Percentiles rank a stretch among this genome's conserved stretches.
phyloP scores from a whole-genome alignment of 2,329 filamentous ascomycete species.

The Immersiporthe knoxdaviesiana region DNA sequence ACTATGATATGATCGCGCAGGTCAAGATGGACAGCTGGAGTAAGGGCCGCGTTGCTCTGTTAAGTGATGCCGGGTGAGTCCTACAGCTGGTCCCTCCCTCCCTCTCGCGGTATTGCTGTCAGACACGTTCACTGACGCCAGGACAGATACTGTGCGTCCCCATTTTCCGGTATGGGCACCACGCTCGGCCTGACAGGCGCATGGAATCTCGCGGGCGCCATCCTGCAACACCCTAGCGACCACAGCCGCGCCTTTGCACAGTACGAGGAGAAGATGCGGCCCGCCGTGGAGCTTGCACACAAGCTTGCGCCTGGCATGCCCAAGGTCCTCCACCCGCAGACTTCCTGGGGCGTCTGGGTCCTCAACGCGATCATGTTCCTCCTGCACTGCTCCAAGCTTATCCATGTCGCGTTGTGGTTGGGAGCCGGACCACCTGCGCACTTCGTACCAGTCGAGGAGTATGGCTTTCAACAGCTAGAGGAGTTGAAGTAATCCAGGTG shows the following conservation, averaged over 20 bases:
- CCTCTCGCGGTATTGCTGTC: background rate
- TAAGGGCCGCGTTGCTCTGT: slow-evolving; percentile 42
- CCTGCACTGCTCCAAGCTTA: background rate
- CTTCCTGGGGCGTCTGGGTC: slow-evolving; percentile 35
- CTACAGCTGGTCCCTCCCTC: background rate
- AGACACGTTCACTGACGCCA: background rate
- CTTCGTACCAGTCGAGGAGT: slow-evolving; percentile 17
- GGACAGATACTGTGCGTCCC: slow-evolving; percentile 45
- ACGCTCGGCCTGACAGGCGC: slow-evolving; percentile 49
- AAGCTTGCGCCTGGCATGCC: slow-evolving; percentile 37
- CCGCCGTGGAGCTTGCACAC: slow-evolving; percentile 44
- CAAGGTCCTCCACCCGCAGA: slow-evolving; percentile 35
- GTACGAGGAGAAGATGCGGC: slow-evolving; percentile 48
- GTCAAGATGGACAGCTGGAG: slow-evolving; percentile 45
- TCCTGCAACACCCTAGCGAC: slow-evolving; percentile 36
- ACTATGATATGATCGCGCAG: slow-evolving; percentile 46
- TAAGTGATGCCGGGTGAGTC: slow-evolving; percentile 51
- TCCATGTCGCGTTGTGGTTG: slow-evolving; percentile 6
- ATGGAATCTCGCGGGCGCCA: slow-evolving; percentile 54
- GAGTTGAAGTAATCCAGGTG: background rate
- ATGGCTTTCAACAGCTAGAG: slow-evolving; percentile 12
- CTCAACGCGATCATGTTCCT: slow-evolving; percentile 30
- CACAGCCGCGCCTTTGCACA: slow-evolving; percentile 38
- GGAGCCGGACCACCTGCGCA: slow-evolving; percentile 22
- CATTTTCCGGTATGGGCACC: slow-evolving; percentile 53